Conservation (phyloP, 148 eudicot genomes). For the Oxyria digyna region DNA sequence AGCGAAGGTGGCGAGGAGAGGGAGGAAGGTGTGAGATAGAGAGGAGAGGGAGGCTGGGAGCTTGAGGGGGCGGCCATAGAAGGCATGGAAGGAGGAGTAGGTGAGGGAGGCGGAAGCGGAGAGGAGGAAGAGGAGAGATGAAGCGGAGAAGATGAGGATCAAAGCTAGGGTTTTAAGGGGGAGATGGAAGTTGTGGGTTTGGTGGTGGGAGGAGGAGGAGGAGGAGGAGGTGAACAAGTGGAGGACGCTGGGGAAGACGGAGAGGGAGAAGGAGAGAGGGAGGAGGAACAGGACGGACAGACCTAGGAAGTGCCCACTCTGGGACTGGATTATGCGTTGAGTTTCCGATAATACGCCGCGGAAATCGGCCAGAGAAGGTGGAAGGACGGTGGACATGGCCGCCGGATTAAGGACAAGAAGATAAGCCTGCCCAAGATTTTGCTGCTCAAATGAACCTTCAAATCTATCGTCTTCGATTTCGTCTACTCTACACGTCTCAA, state of each 20-base stretch:
- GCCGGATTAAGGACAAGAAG: background rate
- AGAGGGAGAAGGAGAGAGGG: slow-evolving; percentile 31
- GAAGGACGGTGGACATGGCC: slow-evolving; percentile 16
- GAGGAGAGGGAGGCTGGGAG: slow-evolving; percentile 5
- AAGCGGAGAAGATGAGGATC: slow-evolving; percentile 14
- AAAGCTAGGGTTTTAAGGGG: slow-evolving; percentile 4
- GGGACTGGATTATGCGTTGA: slow-evolving; percentile 32
- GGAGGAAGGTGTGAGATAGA: background rate
- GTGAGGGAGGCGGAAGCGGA: slow-evolving; percentile 13
- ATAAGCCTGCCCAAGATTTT: background rate
- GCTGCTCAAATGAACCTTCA: too few species aligned
- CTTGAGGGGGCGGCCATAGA: slow-evolving; percentile 11
- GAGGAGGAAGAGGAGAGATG: slow-evolving; percentile 13
- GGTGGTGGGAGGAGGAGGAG: slow-evolving; percentile 13
- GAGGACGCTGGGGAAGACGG: slow-evolving; percentile 31
- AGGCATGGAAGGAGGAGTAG: slow-evolving; percentile 12
- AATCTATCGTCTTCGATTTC: too few species aligned
- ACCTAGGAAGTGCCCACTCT: slow-evolving; percentile 45
- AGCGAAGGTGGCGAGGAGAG: slow-evolving; percentile 9
- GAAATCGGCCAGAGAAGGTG: slow-evolving; percentile 21
- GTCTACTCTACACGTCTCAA: too few species aligned
- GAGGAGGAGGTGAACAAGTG: slow-evolving; percentile 21
- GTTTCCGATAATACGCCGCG: slow-evolving; percentile 29
- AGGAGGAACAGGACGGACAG: slow-evolving; percentile 43
- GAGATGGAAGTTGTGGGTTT: slow-evolving; percentile 1